Evolutionary conservation across 1,284 basidiomycete genomes (phyloP).

Genomic region (Ceratobasidium sp.): DNA sequence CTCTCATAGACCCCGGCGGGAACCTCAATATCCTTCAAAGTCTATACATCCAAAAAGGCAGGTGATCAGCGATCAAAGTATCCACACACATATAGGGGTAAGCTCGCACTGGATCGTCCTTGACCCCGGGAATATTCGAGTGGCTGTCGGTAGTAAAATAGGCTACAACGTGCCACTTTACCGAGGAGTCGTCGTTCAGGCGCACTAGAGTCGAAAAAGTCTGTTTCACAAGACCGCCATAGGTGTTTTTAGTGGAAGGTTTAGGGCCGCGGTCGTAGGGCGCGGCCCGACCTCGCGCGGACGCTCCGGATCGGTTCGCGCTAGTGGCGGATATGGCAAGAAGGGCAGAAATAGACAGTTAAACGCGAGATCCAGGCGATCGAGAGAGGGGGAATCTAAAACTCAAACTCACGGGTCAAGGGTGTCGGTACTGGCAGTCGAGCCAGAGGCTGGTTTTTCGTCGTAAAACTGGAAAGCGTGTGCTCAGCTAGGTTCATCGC

Average conservation of each 20-base stretch:
- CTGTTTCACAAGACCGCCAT: constrained; percentile 39
- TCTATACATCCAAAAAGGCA: constrained; percentile 25
- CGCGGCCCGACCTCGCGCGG: constrained; percentile 40
- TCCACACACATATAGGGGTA: constrained; percentile 1
- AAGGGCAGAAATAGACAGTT: neutral
- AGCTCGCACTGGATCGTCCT: constrained; percentile 39
- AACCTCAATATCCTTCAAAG: constrained; percentile 39
- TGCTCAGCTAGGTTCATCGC: neutral
- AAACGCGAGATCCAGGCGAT: constrained; percentile 27
- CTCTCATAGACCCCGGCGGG: constrained; percentile 39
- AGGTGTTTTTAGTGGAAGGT: constrained; percentile 42
- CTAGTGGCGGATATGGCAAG: constrained; percentile 25
- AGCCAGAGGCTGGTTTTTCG: constrained; percentile 41
- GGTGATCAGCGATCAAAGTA: constrained; percentile 41
- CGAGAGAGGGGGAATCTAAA: constrained; percentile 9
- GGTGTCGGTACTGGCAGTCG: constrained; percentile 23
- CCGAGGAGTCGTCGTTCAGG: constrained; percentile 30
- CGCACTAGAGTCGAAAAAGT: constrained; percentile 40
- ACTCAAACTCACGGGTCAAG: constrained; percentile 42
- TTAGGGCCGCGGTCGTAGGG: constrained; percentile 42
- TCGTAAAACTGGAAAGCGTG: constrained; percentile 35
- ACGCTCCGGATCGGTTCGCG: constrained; percentile 17
- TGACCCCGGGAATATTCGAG: constrained; percentile 41
- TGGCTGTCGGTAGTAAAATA: constrained; percentile 43
- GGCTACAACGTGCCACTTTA: constrained; percentile 42